Evolutionary conservation across 2,329 filamentous ascomycete species (phyloP), one percentile per base, ranked within the genome.

Genomic region (Aphanocladium album): DNA sequence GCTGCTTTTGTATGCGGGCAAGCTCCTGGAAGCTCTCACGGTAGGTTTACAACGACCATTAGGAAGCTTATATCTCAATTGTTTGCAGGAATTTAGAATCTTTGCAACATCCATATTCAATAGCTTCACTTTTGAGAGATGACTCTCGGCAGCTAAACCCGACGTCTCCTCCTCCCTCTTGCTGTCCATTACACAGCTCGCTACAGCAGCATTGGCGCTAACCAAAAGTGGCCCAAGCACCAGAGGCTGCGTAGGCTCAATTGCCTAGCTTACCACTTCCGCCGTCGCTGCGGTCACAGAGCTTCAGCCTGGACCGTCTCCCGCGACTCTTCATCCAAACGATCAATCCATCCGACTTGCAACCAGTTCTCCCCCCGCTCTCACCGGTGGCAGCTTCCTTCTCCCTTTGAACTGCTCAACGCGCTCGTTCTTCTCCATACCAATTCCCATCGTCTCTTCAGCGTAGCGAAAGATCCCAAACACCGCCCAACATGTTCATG

Each of bases 401-500:
- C 39, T 41, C 23, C 25, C 37, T 1, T 19, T 30, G 17, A 39
- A 47, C 12, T 27, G 39, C 39, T 46, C 17, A 16, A 5, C 57
- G 5, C 52, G 27, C 21, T 16, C 16, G 8, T 39, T 8, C 14
- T 16, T 5, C 49, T 21, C 9, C 19, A 51, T 35, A 33, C 14
- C 17, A 17, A 19, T 35, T 17, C 9, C 35, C 41, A 25, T 39
- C 59, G 14, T n/a, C 6, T 33, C 27, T 43, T 17, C 30, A 57
- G 55, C 57, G 14, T 46, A 37, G 57, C 25, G 12, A 54, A 33
- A 60, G 12, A 43, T 11, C 49, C 60, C 54, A 62, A 61, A 64
- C 61, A 68, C 76, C 78, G 80, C 74, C 53, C 84, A 91, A 81
- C 71, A 96, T 96, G 95, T 99, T 99, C 86, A 98, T 99, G 86